Evolutionary conservation across 2,329 filamentous ascomycete species (phyloP), one percentile per base, ranked within the genome.

Genomic region (Alternaria sp.): DNA sequence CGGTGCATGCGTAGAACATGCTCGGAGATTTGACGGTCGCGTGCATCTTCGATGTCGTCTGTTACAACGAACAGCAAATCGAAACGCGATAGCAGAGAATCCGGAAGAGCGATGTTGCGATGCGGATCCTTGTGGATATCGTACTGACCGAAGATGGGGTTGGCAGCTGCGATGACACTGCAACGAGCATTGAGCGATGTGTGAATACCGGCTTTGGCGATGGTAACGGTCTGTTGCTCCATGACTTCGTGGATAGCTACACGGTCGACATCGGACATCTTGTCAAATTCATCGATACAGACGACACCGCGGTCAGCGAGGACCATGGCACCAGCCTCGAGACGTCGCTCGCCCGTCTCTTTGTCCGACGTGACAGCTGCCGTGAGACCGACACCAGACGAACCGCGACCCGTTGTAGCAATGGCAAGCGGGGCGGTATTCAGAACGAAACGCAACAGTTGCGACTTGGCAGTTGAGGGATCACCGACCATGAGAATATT

Each of bases 211-310:
- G 96, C 96, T 83, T 99, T 99, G 56, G 96, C 96, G 75, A 99
- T 99, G 13, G 96, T 99, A 64, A 99, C 96, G 0, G 96, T 99
- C 82, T 99, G 96, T 83, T 99, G 96, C 82, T 99, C 96, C 96
- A 99, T 99, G 69, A 99, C 96, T 92, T 99, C 96, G 87, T 99
- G 96, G 72, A 99, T 99, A 50, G 96, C 96, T 5, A 99, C 96
- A 78, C 96, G 90, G 81, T 99, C 96, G 61, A 98, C 91, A 77
- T 99, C 96, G 61, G 93, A 97, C 96, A 99, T 99, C 81, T 99
- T 99, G 84, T 99, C 96, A 72, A 99, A 99, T 77, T 99, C 96
- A 78, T 99, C 96, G 70, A 99, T 99, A 83, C 96, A 99, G 32
- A 99, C 96, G 11, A 99, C 95, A 71, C 96, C 96, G 67, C 96